A percentile compares a stretch with the other conserved stretches of the same genome.
Evolutionary conservation across 1,139 yeast species (phyloP).

Genomic region (Debaryomyces nepalensis): DNA sequence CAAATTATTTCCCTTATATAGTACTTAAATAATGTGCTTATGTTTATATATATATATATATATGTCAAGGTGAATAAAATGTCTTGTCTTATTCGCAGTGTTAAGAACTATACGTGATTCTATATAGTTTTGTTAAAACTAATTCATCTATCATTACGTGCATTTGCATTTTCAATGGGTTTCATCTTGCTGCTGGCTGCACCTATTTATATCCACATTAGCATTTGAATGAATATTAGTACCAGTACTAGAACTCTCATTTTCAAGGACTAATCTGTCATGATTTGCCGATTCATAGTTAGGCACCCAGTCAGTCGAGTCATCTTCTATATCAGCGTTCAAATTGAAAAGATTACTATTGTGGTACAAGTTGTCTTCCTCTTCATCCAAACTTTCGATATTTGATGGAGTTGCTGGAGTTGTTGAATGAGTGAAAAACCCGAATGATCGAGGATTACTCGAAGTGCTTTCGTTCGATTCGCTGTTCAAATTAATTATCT

Average conservation of each 20-base stretch:
- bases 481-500: background rate
- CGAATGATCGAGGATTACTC: slow-evolving; percentile 16
- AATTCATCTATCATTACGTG: too few species aligned
- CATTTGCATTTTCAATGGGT: too few species aligned
- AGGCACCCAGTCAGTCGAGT: slow-evolving; percentile 43
- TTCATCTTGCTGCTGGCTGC: slow-evolving; percentile 1
- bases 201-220: background rate
- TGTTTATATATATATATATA: slow-evolving; percentile 1
- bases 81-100: too few species aligned
- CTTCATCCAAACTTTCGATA: slow-evolving; percentile 14
- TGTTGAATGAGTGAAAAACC: slow-evolving; percentile 22
- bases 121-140: too few species aligned
- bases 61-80: background rate
- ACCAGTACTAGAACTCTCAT: slow-evolving; percentile 6
- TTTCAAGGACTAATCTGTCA: slow-evolving; percentile 27
- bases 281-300: slow-evolving; percentile 37
- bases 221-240: slow-evolving; percentile 4
- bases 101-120: too few species aligned
- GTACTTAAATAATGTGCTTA: background rate
- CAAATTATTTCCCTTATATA: slow-evolving; percentile 2
- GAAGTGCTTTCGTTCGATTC: background rate
- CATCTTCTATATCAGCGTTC: slow-evolving; percentile 28
- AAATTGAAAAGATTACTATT: slow-evolving; percentile 16
- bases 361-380: slow-evolving; percentile 16
- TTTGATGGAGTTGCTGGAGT: slow-evolving; percentile 14